Base-by-base conservation (phyloP, 2,329 filamentous ascomycete species). In the Mycosphaerelloides madeirae region DNA sequence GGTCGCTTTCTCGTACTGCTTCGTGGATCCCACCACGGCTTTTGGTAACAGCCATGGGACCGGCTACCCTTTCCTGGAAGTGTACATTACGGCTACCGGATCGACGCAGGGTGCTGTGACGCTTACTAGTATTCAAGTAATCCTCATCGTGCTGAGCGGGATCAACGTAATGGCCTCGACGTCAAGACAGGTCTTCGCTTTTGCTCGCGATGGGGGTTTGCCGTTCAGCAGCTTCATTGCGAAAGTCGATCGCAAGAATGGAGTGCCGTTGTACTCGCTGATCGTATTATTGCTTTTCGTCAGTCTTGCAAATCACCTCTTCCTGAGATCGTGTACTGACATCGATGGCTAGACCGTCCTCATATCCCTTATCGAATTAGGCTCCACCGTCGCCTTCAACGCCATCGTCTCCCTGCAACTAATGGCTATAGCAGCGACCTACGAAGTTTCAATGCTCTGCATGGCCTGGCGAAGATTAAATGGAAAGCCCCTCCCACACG, bases 131-230 rank as follows among this genome's bases (percentile, higher is more conserved):
- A 31, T 59, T 3, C 46, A 59, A 16, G 42, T 60, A 31, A 29
- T 60, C 16, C 51, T 58, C 14, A 36, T 43, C 19, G 46, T 57
- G n/a, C 48, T 49, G 11, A 51, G 53, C 25, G 49, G 46, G 9
- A 52, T 48, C 4, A 50, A 49, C 6, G 50, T 52, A 33, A 74
- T 74, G 2, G 67, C 68, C 28, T 62, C 66, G 6, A 65, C 65
- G 3, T 68, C 66, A n/a, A 63, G 69, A 12, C 68, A 71, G 62
- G 54, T 65, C 2, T 73, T 59, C 44, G 69, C 68, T 0, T 72
- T 73, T 46, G 68, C 69, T 3, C 57, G 68, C 11, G 68, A 70
- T 48, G 59, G 64, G 14, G 67, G 63, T 7, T 43, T 67, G 34
- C 65, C 65, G 59, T 57, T 60, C 43, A 56, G 43, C 66, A 29